phyloP scores from a whole-genome alignment of 257 asterid genomes.

The Solanum raphanifolium region DNA sequence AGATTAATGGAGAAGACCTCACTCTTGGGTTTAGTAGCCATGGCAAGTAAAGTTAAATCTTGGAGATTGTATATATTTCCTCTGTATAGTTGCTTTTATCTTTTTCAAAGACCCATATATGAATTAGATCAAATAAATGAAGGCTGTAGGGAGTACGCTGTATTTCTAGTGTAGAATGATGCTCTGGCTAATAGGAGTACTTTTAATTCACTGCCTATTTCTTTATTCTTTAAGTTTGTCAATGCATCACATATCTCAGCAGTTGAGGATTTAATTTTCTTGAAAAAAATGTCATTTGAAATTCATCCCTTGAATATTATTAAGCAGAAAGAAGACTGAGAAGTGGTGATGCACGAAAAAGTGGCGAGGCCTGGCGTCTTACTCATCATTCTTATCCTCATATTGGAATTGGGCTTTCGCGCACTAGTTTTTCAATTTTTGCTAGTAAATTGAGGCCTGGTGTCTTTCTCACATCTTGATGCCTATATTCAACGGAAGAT shows the following conservation, averaged over 20 bases:
- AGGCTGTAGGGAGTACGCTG: neutral
- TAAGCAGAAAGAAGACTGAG: constrained; percentile 1
- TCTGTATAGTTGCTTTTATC: neutral
- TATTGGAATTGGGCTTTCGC: neutral
- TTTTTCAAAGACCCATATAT: neutral
- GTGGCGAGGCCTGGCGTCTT: neutral
- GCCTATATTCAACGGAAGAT: constrained; percentile 25
- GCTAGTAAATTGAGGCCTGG: neutral
- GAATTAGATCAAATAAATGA: neutral
- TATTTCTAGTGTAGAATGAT: neutral
- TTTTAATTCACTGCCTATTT: neutral
- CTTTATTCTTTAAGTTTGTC: neutral
- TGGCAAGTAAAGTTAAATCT: neutral
- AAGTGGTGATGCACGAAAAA: constrained; percentile 1
- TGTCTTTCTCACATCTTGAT: neutral
- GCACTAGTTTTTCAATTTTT: neutral
- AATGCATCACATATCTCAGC: constrained; percentile 1
- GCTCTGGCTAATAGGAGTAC: neutral
- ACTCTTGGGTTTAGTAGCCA: neutral
- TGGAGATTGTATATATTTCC: neutral
- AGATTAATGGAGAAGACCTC: neutral
- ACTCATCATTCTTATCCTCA: neutral
- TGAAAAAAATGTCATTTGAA: constrained; percentile 2
- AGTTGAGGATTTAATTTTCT: constrained; percentile 35
- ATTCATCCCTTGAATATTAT: neutral